These are phyloP conservation scores for Podosphaera xanthii DNA, from an alignment of 2,329 filamentous ascomycete genomes.

Conservation along the genomic window DNA sequence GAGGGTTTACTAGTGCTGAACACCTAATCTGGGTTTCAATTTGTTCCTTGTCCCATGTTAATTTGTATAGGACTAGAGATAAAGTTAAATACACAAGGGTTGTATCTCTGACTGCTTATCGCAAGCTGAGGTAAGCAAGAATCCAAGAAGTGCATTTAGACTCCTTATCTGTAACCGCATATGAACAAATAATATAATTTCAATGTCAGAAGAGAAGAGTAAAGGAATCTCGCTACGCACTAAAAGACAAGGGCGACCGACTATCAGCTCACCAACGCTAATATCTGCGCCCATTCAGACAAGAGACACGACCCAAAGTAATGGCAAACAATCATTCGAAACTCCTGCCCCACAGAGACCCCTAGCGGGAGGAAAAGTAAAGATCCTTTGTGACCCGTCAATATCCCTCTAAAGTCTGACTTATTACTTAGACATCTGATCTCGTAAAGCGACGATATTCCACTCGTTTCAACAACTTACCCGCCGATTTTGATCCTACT, in stretches of 20 bases:
- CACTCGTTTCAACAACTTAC: conserved; percentile 64
- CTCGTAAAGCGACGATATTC: conserved; percentile 90
- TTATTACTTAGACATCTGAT: conserved; percentile 34
- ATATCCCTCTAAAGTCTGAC: conserved; percentile 2
- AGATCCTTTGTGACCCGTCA: neutral
- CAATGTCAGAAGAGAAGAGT: conserved; percentile 38
- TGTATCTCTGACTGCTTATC: no score
- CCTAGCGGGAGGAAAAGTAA: conserved; percentile 33
- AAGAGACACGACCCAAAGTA: conserved; percentile 19
- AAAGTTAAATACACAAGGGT: no score
- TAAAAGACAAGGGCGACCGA: conserved; percentile 36
- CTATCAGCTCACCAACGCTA: conserved; percentile 37
- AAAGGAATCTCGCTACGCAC: conserved; percentile 37
- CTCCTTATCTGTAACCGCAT: neutral
- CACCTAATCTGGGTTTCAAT: no score
- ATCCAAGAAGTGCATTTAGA: neutral
- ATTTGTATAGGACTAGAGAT: no score
- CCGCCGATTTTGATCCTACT: conserved; percentile 42
- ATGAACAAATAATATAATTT: neutral
- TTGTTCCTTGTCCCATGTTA: no score
- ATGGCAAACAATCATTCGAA: conserved; percentile 15
- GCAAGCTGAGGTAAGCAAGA: no score
- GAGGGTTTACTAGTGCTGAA: no score
- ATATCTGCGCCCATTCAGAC: conserved; percentile 38
- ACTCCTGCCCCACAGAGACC: conserved; percentile 22